phyloP scores from a whole-genome alignment of 2,329 filamentous ascomycete genomes.

The Dothideomycetes sp. region DNA sequence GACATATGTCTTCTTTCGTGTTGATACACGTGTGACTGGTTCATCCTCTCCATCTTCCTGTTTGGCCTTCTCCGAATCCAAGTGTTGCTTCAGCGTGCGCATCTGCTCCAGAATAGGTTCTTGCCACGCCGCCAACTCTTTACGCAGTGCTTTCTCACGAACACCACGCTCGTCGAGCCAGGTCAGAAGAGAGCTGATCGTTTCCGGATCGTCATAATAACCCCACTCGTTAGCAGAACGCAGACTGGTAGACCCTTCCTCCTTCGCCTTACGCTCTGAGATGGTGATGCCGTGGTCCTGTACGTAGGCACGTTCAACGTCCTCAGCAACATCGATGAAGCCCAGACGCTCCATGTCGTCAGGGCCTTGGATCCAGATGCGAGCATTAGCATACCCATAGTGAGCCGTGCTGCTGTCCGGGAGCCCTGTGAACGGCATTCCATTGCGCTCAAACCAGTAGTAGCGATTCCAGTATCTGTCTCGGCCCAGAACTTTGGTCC shows the following conservation, averaged over 20 bases:
- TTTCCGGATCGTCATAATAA: slow-evolving; percentile 72
- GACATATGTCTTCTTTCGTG: slow-evolving; percentile 52
- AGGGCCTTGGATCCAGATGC: slow-evolving; percentile 93
- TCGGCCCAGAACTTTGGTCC: slow-evolving; percentile 80
- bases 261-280: slow-evolving; percentile 70
- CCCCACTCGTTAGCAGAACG: slow-evolving; percentile 77
- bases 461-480: slow-evolving; percentile 98
- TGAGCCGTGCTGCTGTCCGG: slow-evolving; percentile 79
- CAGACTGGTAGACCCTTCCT: slow-evolving; percentile 77
- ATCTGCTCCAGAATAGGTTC: slow-evolving; percentile 71
- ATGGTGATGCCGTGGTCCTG: slow-evolving; percentile 73
- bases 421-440: slow-evolving; percentile 88
- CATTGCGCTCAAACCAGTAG: slow-evolving; percentile 98
- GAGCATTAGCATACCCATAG: slow-evolving; percentile 85
- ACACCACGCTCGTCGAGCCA: slow-evolving; percentile 85
- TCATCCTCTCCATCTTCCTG: slow-evolving; percentile 40
- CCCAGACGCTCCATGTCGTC: slow-evolving; percentile 79
- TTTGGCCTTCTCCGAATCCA: slow-evolving; percentile 47
- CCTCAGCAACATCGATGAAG: slow-evolving; percentile 68
- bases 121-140: slow-evolving; percentile 70
- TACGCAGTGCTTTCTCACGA: slow-evolving; percentile 78
- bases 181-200: slow-evolving; percentile 67
- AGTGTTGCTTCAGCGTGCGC: slow-evolving; percentile 67
- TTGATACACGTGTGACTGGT: slow-evolving; percentile 47
- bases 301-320: slow-evolving; percentile 66